phyloP scores from a whole-genome alignment of 176 grass and related monocot species.

The Oryza rufipogon region DNA sequence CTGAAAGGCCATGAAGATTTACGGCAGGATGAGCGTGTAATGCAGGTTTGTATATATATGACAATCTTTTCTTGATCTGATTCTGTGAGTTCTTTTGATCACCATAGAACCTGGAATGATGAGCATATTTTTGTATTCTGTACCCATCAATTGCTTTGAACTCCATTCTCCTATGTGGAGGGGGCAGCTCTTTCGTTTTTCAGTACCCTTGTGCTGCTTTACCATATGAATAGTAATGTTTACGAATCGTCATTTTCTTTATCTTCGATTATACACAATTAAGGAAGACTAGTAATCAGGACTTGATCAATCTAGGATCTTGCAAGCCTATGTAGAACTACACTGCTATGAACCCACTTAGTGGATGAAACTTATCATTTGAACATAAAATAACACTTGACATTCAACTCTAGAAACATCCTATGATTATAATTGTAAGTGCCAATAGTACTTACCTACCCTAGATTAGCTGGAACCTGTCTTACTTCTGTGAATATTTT shows the following conservation, averaged over 20 bases:
- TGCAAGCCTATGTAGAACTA: background rate
- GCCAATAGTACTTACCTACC: conserved; percentile 4
- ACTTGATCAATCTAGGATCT: background rate
- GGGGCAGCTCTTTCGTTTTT: background rate
- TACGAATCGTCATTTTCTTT: conserved; percentile 19
- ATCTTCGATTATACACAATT: background rate
- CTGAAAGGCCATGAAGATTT: conserved; percentile 99
- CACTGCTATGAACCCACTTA: background rate
- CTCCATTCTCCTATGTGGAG: background rate
- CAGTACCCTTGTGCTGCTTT: background rate
- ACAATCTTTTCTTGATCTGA: background rate
- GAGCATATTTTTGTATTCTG: conserved; percentile 24
- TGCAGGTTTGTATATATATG: conserved; percentile 71
- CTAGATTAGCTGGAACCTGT: background rate
- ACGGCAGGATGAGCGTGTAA: conserved; percentile 98
- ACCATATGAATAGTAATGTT: conserved; percentile 16
- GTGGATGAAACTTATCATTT: background rate
- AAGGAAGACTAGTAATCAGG: background rate
- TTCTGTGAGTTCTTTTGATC: conserved; percentile 3
- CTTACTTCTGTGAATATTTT: background rate
- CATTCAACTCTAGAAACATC: background rate
- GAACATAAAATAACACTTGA: conserved; percentile 1
- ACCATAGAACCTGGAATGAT: background rate
- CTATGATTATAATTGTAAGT: background rate
- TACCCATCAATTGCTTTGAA: conserved; percentile 2